Evolutionary conservation across 345 rosid genomes (phyloP).

Genomic region (Punica granatum): DNA sequence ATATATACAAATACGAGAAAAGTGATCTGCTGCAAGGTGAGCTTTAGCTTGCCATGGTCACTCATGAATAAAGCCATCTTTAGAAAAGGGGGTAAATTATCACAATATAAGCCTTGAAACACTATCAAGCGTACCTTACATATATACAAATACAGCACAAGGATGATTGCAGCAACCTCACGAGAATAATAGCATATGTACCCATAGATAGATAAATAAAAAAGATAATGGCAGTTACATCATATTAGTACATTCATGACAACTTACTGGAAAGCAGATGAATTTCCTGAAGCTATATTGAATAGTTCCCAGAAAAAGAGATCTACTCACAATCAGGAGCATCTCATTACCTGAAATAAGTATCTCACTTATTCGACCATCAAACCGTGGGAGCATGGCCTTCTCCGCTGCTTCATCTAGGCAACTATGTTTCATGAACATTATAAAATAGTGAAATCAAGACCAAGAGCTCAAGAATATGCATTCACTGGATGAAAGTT

Average conservation of each 20-base stretch:
- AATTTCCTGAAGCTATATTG: neutral
- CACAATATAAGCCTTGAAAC: too few relatives aligned
- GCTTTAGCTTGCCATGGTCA: too few relatives aligned
- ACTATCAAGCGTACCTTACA: too few relatives aligned
- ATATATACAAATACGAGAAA: too few relatives aligned
- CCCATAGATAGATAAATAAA: neutral
- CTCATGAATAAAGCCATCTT: too few relatives aligned
- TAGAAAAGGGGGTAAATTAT: too few relatives aligned
- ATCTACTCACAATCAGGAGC: neutral
- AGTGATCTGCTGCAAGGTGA: too few relatives aligned
- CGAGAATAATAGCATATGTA: too few relatives aligned
- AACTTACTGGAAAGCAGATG: neutral
- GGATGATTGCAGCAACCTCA: too few relatives aligned
- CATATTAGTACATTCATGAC: neutral
- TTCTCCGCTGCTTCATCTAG: constrained; percentile 74
- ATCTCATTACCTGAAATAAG: constrained; percentile 44
- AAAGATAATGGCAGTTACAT: neutral
- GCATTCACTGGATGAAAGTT: neutral
- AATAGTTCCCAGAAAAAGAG: neutral
- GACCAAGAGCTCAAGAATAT: neutral
- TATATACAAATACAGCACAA: too few relatives aligned
- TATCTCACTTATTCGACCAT: constrained; percentile 43
- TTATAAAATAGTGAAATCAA: neutral
- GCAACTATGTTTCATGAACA: constrained; percentile 52
- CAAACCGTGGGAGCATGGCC: constrained; percentile 61